phyloP scores from a whole-genome alignment of 1,139 yeast genomes.

The Pichia inconspicua region DNA sequence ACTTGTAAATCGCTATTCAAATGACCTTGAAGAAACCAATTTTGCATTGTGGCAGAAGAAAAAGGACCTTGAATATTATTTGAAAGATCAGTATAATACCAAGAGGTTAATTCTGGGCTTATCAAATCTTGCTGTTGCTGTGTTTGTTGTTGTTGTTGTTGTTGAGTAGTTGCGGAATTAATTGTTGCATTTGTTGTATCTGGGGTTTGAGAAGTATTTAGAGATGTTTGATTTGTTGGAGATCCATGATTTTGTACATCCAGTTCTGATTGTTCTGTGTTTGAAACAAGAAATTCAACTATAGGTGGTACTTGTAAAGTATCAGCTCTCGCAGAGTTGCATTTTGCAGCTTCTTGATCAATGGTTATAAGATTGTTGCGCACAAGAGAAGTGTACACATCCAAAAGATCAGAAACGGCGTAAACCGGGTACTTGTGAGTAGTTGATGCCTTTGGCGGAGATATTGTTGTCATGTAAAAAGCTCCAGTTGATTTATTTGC shows the following conservation, averaged over 20 bases:
- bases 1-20: conserved; percentile 47
- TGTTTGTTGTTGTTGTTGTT: not conserved
- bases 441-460: not conserved
- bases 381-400: conserved; percentile 1
- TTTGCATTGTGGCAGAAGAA: conserved; percentile 67
- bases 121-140: too few relatives aligned
- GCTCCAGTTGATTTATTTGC: not conserved
- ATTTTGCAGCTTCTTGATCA: conserved; percentile 2
- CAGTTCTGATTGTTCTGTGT: not conserved
- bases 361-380: not conserved
- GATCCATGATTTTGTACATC: not conserved
- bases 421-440: not conserved
- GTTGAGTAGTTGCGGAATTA: not conserved
- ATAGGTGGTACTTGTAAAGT: conserved; percentile 3
- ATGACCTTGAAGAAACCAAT: conserved; percentile 63
- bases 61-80: conserved; percentile 80
- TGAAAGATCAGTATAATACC: conserved; percentile 68
- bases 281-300: not conserved
- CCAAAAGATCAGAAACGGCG: conserved; percentile 1
- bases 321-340: conserved; percentile 6
- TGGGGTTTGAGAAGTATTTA: conserved; percentile 2
- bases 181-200: not conserved
- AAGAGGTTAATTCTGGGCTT: conserved; percentile 20
- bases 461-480: not conserved
- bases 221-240: not conserved